phyloP scores from a whole-genome alignment of 2,329 filamentous ascomycete genomes.

The Fusarium cyanostomum region DNA sequence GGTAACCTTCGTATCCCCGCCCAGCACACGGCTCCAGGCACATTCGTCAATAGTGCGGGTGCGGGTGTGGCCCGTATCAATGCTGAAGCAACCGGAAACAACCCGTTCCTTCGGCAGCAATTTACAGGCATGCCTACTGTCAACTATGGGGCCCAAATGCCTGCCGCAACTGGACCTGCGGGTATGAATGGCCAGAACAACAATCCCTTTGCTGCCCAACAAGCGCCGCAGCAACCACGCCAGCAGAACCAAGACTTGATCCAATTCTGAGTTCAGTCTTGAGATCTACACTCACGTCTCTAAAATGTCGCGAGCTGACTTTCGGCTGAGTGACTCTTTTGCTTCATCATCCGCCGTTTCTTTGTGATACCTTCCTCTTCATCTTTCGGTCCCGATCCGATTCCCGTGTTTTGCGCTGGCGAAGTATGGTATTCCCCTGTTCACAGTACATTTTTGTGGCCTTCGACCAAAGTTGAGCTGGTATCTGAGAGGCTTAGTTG shows the following conservation, averaged over 20 bases:
- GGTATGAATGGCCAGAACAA: constrained; percentile 63
- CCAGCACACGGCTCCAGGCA: constrained; percentile 95
- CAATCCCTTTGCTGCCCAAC: constrained; percentile 67
- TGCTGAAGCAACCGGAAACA: constrained; percentile 79
- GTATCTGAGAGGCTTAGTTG: constrained; percentile 40
- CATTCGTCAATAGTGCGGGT: constrained; percentile 95
- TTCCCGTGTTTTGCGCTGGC: constrained; percentile 43
- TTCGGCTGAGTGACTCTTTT: constrained; percentile 9
- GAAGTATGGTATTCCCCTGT: constrained; percentile 45
- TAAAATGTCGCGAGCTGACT: background rate
- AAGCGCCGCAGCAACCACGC: constrained; percentile 55
- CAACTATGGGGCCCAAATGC: constrained; percentile 62
- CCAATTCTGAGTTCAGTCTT: constrained; percentile 60
- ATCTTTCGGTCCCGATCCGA: constrained; percentile 33
- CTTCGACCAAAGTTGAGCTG: constrained; percentile 36
- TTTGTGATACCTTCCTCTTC: constrained; percentile 30
- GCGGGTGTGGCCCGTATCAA: constrained; percentile 77
- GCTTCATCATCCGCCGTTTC: constrained; percentile 26
- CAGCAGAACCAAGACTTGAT: constrained; percentile 68
- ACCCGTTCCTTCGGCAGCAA: constrained; percentile 87
- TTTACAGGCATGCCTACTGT: constrained; percentile 79
- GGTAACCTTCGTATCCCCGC: constrained; percentile 94
- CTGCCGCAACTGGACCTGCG: constrained; percentile 66
- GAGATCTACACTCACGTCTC: constrained; percentile 4
- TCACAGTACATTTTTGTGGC: constrained; percentile 39